Conservation (phyloP, 2,329 filamentous ascomycete species). For the Neonectria neomacrospora region DNA sequence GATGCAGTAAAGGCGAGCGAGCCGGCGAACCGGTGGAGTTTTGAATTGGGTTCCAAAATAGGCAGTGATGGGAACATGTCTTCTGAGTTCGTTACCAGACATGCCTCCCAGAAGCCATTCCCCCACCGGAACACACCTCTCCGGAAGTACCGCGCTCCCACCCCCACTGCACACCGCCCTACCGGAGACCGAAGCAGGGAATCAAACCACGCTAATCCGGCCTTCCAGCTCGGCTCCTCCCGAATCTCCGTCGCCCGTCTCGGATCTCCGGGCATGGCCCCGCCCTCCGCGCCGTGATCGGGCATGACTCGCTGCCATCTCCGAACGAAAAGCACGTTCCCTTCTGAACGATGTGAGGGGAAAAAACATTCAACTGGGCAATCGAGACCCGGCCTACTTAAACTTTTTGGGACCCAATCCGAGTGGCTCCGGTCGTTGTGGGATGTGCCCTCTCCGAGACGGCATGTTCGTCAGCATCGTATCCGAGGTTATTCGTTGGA, state of each 20-base stretch:
- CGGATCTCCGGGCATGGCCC: constrained; percentile 42
- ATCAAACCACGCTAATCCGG: constrained; percentile 24
- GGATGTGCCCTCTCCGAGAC: constrained; percentile 1
- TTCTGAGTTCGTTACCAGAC: neutral
- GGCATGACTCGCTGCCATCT: constrained; percentile 25
- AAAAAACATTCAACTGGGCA: constrained; percentile 5
- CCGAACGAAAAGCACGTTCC: constrained; percentile 19
- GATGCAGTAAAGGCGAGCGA: neutral
- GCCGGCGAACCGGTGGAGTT: constrained; percentile 18
- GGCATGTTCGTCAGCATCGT: neutral
- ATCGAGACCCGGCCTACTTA: neutral
- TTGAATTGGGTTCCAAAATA: constrained; percentile 10
- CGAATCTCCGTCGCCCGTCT: constrained; percentile 43
- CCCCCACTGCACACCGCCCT: constrained; percentile 32
- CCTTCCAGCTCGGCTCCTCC: constrained; percentile 41
- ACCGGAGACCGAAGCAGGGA: constrained; percentile 4
- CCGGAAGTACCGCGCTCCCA: constrained; percentile 8
- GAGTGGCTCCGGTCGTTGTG: neutral
- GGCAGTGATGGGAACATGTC: constrained; percentile 3
- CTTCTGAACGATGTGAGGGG: neutral
- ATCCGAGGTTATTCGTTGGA: constrained; percentile 1
- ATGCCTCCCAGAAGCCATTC: neutral
- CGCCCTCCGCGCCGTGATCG: constrained; percentile 44
- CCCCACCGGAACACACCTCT: constrained; percentile 10
- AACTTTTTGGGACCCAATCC: constrained; percentile 7